phyloP scores from a whole-genome alignment of 164 flowering plant genomes.

The Nymphaea colorata region DNA sequence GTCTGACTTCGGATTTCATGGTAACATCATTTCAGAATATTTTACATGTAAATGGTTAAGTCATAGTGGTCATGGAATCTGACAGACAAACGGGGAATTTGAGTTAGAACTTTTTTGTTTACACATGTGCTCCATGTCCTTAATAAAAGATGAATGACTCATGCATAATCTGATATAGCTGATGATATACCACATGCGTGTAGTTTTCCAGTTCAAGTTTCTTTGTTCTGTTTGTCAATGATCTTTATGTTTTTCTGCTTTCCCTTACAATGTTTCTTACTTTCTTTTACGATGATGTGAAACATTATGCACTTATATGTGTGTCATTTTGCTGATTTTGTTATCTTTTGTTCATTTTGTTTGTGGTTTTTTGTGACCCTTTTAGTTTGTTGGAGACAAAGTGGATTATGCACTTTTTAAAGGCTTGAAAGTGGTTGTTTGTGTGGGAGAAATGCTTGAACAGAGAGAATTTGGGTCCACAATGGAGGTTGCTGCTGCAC shows the following conservation, averaged over 20 bases:
- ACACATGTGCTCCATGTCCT: background rate
- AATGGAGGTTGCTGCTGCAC: conserved; percentile 53
- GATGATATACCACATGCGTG: background rate
- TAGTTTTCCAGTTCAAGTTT: background rate
- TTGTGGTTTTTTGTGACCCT: background rate
- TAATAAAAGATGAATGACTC: background rate
- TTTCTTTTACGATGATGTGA: background rate
- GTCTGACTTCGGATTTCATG: background rate
- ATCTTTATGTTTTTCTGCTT: too few species aligned
- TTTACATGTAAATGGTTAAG: background rate
- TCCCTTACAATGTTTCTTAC: too few species aligned
- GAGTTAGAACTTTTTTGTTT: background rate
- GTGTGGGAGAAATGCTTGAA: conserved; percentile 67
- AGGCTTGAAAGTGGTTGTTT: conserved; percentile 63
- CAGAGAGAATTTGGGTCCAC: conserved; percentile 59
- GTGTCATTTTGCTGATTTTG: background rate
- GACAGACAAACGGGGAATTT: background rate
- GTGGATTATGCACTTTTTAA: conserved; percentile 56
- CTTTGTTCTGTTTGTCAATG: background rate
- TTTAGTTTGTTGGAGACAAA: conserved; percentile 55
- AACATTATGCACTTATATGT: background rate
- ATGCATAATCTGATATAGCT: background rate
- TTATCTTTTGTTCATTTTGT: too few species aligned
- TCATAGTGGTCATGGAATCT: background rate
- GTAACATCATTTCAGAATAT: background rate